Base-by-base conservation (phyloP, 164 flowering plant species). In the Tetracentron sinense region DNA sequence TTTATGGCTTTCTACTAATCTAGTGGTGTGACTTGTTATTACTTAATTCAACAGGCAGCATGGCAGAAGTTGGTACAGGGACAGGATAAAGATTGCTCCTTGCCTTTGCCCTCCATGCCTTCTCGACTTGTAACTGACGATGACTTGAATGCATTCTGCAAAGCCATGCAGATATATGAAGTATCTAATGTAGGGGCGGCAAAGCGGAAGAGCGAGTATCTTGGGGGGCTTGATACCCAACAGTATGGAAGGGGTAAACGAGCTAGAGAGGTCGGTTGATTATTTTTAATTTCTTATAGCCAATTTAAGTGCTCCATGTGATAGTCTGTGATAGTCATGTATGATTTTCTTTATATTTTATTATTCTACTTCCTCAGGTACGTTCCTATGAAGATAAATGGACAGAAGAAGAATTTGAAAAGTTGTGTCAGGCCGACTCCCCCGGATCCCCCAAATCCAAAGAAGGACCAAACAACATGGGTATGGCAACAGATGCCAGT, bases 381-480 rank as follows among this genome's bases (percentile, higher is more conserved):
- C 90, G 99, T 23, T 94, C 97, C 46, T 95, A 95, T 77, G 99
- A 92, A 78, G 99, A 95, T 70, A 97, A 91, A 74, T 83, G 85
- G 96, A 89, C 97, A 19, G 99, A 95, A 77, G 99, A 95, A 68
- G 99, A 95, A 74, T 95, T 95, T 79, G 99, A 95, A 58, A 95
- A 87, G 73, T 50, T 95, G 78, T 95, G 99, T 69, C 90, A 91
- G 66, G 90, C 42, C 62, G 99, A 88, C 12, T 70, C 87, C 16
- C 85, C 97, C 58, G 94, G 77, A 10, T 85, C 92, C 21, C 88
- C 90, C 22, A 69, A 58, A 56, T 21, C 53, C 14, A 83, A 77
- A 75, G 92, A 83, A 52, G 85, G 71, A 60, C 33, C 54, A 6
- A 62, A 56, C 50, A 83, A 75, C 55, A 54, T 56, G 49, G 70